These are phyloP conservation scores for Candida namnaoensis DNA, from an alignment of 805 yeast species.

Conservation along the genomic window DNA sequence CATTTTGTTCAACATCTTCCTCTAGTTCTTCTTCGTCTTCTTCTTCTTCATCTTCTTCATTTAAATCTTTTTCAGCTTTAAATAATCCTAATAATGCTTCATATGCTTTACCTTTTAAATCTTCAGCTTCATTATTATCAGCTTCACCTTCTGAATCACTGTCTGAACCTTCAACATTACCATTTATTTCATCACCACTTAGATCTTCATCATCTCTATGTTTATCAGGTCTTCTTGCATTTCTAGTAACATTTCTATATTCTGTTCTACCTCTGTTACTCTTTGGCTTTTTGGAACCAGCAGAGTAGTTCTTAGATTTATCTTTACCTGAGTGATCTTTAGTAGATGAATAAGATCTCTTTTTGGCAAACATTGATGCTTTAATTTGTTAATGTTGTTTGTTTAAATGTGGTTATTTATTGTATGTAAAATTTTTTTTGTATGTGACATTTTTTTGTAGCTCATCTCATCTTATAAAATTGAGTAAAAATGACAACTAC, in stretches of 20 bases:
- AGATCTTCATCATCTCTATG: conserved; percentile 11
- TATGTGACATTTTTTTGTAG: too few relatives aligned
- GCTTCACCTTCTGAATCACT: conserved; percentile 7
- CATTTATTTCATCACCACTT: conserved; percentile 7
- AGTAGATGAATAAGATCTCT: neutral
- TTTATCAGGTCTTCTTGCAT: conserved; percentile 32
- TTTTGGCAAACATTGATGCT: neutral
- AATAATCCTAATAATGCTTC: conserved; percentile 59
- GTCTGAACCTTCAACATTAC: conserved; percentile 9
- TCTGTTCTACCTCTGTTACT: conserved; percentile 48
- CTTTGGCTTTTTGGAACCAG: conserved; percentile 1
- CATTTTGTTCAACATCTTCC: too few relatives aligned
- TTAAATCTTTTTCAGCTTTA: conserved; percentile 28
- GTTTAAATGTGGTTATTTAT: too few relatives aligned
- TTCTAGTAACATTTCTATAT: conserved; percentile 50
- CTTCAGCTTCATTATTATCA: conserved; percentile 11
- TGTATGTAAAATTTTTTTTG: too few relatives aligned
- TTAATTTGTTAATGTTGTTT: too few relatives aligned
- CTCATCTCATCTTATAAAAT: too few relatives aligned
- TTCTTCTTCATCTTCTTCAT: conserved; percentile 13
- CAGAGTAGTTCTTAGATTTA: too few relatives aligned
- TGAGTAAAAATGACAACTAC: too few relatives aligned
- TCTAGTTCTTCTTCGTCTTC: conserved; percentile 20
- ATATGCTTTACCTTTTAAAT: conserved; percentile 41
- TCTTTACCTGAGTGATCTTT: too few relatives aligned